These are phyloP conservation scores for Parvularia atlantis DNA, from an alignment of 78 protist species.

Conservation along the genomic window DNA sequence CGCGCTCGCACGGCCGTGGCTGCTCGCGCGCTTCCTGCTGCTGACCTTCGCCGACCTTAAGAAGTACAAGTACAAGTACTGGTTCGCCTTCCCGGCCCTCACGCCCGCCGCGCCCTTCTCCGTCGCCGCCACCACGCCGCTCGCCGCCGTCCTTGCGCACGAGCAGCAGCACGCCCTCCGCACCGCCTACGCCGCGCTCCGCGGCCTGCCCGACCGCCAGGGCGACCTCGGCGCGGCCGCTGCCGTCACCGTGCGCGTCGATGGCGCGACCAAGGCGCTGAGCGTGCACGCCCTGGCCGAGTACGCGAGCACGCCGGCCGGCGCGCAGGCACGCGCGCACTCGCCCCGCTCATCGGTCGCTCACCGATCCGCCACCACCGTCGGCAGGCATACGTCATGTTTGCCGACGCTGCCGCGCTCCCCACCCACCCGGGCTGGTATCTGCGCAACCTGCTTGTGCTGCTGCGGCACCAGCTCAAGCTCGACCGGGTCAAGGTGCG, in stretches of 20 bases:
- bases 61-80: constrained; percentile 61
- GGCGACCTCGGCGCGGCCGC: background rate
- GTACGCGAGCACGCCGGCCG: too few species aligned
- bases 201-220: background rate
- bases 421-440: constrained; percentile 77
- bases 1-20: constrained; percentile 33
- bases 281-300: background rate
- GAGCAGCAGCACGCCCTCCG: too few species aligned
- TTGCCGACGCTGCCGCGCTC: constrained; percentile 51
- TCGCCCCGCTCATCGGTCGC: background rate
- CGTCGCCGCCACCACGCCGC: too few species aligned
- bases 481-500: background rate
- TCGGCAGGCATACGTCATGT: constrained; percentile 12
- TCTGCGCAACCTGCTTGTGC: constrained; percentile 48
- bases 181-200: too few species aligned
- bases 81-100: constrained; percentile 80
- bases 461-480: too few species aligned
- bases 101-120: too few species aligned
- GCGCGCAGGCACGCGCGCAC: background rate
- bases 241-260: too few species aligned
- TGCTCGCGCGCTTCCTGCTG: constrained; percentile 44
- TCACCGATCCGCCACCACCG: background rate
- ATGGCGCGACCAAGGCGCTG: background rate
- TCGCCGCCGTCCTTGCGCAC: constrained; percentile 17
- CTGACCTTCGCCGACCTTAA: constrained; percentile 77